These are phyloP conservation scores for Mytilinidion resinicola DNA, from an alignment of 495 filamentous ascomycete species.

Conservation along the genomic window DNA sequence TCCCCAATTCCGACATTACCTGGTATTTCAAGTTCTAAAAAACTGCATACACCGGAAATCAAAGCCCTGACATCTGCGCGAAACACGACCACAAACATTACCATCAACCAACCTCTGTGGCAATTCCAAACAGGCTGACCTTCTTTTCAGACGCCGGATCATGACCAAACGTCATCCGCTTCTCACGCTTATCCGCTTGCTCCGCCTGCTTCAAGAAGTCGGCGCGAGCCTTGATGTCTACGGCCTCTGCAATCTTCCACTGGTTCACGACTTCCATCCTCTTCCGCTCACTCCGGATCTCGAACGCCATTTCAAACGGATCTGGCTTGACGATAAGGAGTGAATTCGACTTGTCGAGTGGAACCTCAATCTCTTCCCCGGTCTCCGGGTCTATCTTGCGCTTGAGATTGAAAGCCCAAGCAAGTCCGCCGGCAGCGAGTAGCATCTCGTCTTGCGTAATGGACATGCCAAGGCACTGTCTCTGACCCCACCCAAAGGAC, in stretches of 20 bases:
- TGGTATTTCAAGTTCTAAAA: no score
- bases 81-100: no score
- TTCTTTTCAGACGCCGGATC: no score
- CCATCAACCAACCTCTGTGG: no score
- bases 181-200: background rate
- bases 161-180: no score
- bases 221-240: constrained; percentile 19
- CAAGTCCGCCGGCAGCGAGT: constrained; percentile 28
- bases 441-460: constrained; percentile 34
- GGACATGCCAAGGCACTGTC: constrained; percentile 33
- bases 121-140: no score
- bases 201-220: constrained; percentile 22
- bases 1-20: no score
- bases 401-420: constrained; percentile 36
- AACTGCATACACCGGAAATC: no score
- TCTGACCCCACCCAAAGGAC: constrained; percentile 33
- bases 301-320: constrained; percentile 33
- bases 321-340: constrained; percentile 37
- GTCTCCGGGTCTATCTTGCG: constrained; percentile 33
- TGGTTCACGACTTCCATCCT: constrained; percentile 23
- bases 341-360: constrained; percentile 28
- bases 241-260: constrained; percentile 24
- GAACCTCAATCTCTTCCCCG: constrained; percentile 41
- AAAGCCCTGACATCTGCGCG: no score
- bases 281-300: constrained; percentile 25